Conservation (phyloP, 352 stramenopile genomes). For the Pythium dissimile region DNA sequence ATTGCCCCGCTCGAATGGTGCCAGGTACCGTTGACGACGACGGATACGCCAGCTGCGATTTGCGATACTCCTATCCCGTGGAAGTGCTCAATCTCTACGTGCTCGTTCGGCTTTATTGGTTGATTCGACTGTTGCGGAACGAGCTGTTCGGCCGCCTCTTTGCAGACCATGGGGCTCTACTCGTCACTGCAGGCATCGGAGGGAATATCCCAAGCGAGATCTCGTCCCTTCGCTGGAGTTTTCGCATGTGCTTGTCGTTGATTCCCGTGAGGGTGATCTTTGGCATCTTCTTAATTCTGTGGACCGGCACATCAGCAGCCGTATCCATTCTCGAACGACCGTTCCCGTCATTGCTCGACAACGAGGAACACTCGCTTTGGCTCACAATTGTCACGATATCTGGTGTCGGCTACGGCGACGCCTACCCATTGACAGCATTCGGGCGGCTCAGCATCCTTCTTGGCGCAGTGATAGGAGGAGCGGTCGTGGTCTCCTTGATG, state of each 20-base stretch:
- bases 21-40: slow-evolving; percentile 18
- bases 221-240: slow-evolving; percentile 55
- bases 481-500: slow-evolving; percentile 55
- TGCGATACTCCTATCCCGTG: slow-evolving; percentile 51
- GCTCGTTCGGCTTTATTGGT: slow-evolving; percentile 57
- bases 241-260: slow-evolving; percentile 46
- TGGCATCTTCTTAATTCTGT: slow-evolving; percentile 43
- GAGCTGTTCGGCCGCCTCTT: slow-evolving; percentile 36
- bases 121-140: slow-evolving; percentile 52
- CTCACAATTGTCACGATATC: slow-evolving; percentile 64
- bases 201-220: slow-evolving; percentile 26
- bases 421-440: slow-evolving; percentile 45
- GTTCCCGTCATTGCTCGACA: slow-evolving; percentile 50
- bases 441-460: slow-evolving; percentile 44
- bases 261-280: slow-evolving; percentile 35
- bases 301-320: slow-evolving; percentile 39
- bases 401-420: slow-evolving; percentile 55
- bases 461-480: slow-evolving; percentile 47
- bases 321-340: slow-evolving; percentile 61
- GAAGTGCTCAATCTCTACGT: slow-evolving; percentile 65
- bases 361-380: slow-evolving; percentile 59
- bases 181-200: slow-evolving; percentile 23
- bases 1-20: slow-evolving; percentile 13
- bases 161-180: slow-evolving; percentile 18
- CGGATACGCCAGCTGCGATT: slow-evolving; percentile 24